A percentile compares a stretch with the other conserved stretches of the same genome.
phyloP scores from a whole-genome alignment of 345 rosid species.

The Gynandropsis gynandra region DNA sequence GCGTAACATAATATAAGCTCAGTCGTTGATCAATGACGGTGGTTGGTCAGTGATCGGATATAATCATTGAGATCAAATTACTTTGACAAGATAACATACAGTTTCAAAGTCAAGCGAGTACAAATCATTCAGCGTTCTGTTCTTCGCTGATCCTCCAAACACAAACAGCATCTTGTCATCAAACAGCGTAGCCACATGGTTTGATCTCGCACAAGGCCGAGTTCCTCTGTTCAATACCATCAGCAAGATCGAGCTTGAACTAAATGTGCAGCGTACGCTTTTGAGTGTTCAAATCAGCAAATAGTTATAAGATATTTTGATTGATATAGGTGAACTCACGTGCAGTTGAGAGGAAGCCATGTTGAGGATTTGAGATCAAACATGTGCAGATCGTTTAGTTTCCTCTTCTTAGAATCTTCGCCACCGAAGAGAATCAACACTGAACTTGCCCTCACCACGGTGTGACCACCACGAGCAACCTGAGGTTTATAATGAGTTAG shows the following conservation, averaged over 20 bases:
- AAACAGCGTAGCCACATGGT: conserved; percentile 81
- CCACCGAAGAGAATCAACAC: conserved; percentile 84
- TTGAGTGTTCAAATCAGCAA: no score
- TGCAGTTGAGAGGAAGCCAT: conserved; percentile 98
- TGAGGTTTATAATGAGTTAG: conserved; percentile 35
- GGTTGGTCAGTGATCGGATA: no score
- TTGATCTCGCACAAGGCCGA: conserved; percentile 76
- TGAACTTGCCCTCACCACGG: conserved; percentile 81
- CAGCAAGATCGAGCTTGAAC: no score
- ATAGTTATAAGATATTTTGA: background rate
- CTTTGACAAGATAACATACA: conserved; percentile 31
- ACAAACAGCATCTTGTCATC: conserved; percentile 71
- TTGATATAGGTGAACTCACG: conserved; percentile 41
- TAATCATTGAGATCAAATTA: no score
- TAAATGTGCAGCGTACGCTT: no score
- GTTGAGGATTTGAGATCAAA: conserved; percentile 89
- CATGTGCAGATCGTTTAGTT: conserved; percentile 90
- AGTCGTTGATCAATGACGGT: no score
- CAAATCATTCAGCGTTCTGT: conserved; percentile 74
- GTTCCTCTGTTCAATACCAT: conserved; percentile 49
- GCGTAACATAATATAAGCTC: no score
- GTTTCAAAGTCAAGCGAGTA: conserved; percentile 96
- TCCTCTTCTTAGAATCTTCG: conserved; percentile 85
- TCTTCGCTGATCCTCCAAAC: conserved; percentile 87
- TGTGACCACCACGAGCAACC: conserved; percentile 86